Evolutionary conservation across 75 land plant genomes (phyloP), one percentile per base, ranked within the genome.

Genomic region (Cupressus sempervirens): DNA sequence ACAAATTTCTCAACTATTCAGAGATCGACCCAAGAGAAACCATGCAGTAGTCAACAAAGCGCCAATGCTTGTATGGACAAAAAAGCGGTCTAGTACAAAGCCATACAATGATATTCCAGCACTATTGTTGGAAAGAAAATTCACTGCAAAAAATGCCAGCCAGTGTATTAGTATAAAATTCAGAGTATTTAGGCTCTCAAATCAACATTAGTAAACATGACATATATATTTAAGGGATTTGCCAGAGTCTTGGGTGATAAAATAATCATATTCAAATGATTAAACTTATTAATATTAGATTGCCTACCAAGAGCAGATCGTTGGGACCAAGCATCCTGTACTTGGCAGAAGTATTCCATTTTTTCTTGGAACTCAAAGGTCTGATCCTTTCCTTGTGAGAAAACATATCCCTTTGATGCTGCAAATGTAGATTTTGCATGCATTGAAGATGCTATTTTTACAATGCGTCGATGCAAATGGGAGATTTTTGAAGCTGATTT

Each of bases 21-120:
- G 45, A 43, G 45, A 43, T 43, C 45, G 45, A 43, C 45, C 45
- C 45, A 43, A 43, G 45, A 43, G 45, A 43, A 43, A 43, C 45
- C 45, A 43, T 43, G 45, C 6, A 43, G 45, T 43, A 43, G 45
- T 43, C 45, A 43, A 43, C 45, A 43, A 43, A 43, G 45, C 45
- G 3, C 45, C 45, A 43, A 43, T 43, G 45, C 45, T 43, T 34
- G 87, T 87, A 74, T 88, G 89, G 7, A 88, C 88, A 56, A 88
- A 86, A 46, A 88, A 88, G 29, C 89, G 83, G 38, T 88, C 89
- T 18, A 88, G 84, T 36, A 88, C 81, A 82, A 88, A 88, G 30
- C 89, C 89, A 88, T 88, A 88, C 35, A 88, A 84, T 14, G 89
- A 88, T 20, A 88, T 88, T 54, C 89, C 89, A 29, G 38, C 89